Conservation (phyloP, 768 basidiomycete species). For the Macrolepiota fuliginosa region DNA sequence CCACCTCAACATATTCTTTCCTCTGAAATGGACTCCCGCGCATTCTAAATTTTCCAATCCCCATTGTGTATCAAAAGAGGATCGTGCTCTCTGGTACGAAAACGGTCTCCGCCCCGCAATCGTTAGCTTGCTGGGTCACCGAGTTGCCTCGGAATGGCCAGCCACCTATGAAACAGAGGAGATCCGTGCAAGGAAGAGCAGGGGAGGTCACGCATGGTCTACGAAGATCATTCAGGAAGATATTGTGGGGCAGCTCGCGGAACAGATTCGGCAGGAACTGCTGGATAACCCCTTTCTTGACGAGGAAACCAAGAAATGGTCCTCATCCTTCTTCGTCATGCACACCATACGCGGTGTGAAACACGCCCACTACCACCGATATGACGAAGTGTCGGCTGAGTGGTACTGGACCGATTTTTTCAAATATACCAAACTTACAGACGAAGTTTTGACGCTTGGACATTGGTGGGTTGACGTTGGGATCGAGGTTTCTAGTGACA, state of each 20-base stretch:
- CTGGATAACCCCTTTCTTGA: neutral
- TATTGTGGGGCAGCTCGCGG: slow-evolving; percentile 10
- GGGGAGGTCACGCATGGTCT: slow-evolving; percentile 17
- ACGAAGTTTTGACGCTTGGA: neutral
- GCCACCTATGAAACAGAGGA: slow-evolving; percentile 19
- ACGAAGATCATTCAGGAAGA: slow-evolving; percentile 17
- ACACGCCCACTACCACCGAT: slow-evolving; percentile 16
- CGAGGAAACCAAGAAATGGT: neutral
- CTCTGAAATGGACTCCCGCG: slow-evolving; percentile 17
- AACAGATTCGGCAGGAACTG: slow-evolving; percentile 16
- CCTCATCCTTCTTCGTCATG: slow-evolving; percentile 20
- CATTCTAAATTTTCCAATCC: neutral
- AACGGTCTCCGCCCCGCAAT: slow-evolving; percentile 24
- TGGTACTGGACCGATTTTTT: neutral
- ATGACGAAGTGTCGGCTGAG: neutral
- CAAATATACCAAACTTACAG: neutral
- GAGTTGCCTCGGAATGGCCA: slow-evolving; percentile 23
- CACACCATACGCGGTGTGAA: slow-evolving; percentile 29
- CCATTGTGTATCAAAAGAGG: slow-evolving; percentile 1
- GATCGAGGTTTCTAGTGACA: neutral
- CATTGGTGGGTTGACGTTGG: neutral
- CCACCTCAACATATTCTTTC: slow-evolving; percentile 21
- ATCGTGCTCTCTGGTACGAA: slow-evolving; percentile 21
- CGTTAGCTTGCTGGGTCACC: neutral
- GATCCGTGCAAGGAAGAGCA: slow-evolving; percentile 17